A percentile compares a stretch with the other conserved stretches of the same genome.
Conservation (phyloP, 2,329 filamentous ascomycete genomes). For the Xylaria sp. region DNA sequence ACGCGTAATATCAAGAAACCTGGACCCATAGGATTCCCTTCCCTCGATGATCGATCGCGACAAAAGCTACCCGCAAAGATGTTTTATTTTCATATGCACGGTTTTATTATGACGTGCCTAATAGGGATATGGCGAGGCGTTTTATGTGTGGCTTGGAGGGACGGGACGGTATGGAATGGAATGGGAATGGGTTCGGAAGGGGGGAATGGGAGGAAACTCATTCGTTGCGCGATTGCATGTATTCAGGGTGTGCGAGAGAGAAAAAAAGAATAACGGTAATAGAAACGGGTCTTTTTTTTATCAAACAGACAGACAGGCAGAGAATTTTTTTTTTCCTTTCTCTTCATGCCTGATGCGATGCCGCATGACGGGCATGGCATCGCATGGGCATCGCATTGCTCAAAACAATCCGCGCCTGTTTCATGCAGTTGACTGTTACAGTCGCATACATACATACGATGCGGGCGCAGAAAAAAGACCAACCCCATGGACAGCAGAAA, state of each 20-base stretch:
- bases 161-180: not conserved
- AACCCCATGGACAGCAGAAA: too few relatives aligned
- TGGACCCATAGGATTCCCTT: not conserved
- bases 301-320: too few relatives aligned
- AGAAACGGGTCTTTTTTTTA: slow-evolving; percentile 9
- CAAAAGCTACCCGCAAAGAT: not conserved
- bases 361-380: slow-evolving; percentile 4
- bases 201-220: slow-evolving; percentile 5
- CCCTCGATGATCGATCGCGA: not conserved
- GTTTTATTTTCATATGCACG: slow-evolving; percentile 6
- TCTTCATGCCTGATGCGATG: too few relatives aligned
- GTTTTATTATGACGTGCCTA: slow-evolving; percentile 10
- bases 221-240: slow-evolving; percentile 17
- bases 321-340: too few relatives aligned
- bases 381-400: slow-evolving; percentile 9
- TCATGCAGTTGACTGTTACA: slow-evolving; percentile 4
- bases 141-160: slow-evolving; percentile 9
- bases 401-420: not conserved
- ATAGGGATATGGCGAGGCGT: slow-evolving; percentile 24
- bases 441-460: slow-evolving; percentile 8
- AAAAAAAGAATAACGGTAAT: slow-evolving; percentile 22
- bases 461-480: not conserved
- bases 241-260: not conserved
- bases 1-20: not conserved
- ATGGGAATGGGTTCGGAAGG: not conserved